Percentiles rank a stretch among this genome's conserved stretches.
Evolutionary conservation across 352 stramenopile genomes (phyloP).

Genomic region (Phytophthora podocarpi): DNA sequence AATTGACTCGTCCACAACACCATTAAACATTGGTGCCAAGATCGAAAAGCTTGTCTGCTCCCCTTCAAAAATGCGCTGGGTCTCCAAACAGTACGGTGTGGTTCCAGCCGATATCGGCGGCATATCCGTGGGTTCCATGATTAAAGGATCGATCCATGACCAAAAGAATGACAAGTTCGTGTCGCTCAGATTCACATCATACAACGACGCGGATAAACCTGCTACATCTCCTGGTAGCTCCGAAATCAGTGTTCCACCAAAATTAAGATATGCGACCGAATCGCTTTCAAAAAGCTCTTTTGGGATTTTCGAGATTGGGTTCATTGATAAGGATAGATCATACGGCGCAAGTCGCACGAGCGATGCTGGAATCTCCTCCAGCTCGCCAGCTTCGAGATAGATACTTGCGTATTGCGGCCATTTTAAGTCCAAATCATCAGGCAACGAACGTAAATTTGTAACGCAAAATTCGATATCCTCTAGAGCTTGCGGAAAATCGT

Average conservation of each 20-base stretch:
- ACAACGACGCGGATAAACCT: constrained; percentile 23
- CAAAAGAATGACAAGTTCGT: constrained; percentile 38
- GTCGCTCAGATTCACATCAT: constrained; percentile 34
- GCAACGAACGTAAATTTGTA: constrained; percentile 42
- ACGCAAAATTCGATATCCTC: constrained; percentile 41
- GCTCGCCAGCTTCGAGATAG: constrained; percentile 26
- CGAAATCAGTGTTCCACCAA: constrained; percentile 28
- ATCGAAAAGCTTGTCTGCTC: constrained; percentile 3
- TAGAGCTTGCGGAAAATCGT: constrained; percentile 16
- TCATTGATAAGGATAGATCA: constrained; percentile 32
- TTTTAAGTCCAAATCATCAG: constrained; percentile 38
- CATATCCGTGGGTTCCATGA: neutral
- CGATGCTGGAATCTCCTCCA: constrained; percentile 11
- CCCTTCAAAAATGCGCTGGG: constrained; percentile 21
- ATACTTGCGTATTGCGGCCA: constrained; percentile 45
- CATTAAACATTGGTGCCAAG: neutral
- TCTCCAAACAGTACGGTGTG: constrained; percentile 25
- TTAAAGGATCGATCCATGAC: constrained; percentile 34
- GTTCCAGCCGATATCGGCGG: constrained; percentile 24
- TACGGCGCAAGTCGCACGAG: constrained; percentile 27
- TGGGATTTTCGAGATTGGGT: constrained; percentile 26
- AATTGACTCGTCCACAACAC: neutral
- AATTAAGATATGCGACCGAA: constrained; percentile 30
- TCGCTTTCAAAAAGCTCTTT: constrained; percentile 39
- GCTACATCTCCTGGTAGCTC: constrained; percentile 27